A percentile compares a stretch with the other conserved stretches of the same genome.
These are phyloP conservation scores for Gynochthodes officinalis DNA, from an alignment of 257 asterid genomes.

Conservation along the genomic window DNA sequence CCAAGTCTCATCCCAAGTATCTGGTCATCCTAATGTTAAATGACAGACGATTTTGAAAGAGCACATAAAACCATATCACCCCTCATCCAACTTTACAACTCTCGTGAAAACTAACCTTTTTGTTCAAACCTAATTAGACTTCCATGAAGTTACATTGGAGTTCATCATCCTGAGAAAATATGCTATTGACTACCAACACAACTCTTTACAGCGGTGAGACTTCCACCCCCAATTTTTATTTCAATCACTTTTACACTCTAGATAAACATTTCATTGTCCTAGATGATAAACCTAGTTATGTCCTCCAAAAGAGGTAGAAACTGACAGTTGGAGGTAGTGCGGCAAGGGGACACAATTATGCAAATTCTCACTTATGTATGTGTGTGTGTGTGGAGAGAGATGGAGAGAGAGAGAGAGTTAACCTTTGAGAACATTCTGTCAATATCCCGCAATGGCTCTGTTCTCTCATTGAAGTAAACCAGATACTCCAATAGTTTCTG, in stretches of 20 bases:
- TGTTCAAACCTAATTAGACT: background rate
- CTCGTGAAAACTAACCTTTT: background rate
- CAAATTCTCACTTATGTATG: background rate
- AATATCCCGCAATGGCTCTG: constrained; percentile 89
- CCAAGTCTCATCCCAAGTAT: background rate
- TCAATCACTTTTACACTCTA: background rate
- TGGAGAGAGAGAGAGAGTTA: constrained; percentile 2
- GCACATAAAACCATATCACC: background rate
- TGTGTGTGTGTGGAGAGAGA: background rate
- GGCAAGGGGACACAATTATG: background rate
- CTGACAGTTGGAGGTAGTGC: background rate
- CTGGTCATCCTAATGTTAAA: background rate
- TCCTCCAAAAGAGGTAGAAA: background rate
- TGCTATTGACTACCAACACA: background rate
- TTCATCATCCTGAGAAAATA: background rate
- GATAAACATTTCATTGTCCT: background rate
- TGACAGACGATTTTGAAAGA: background rate
- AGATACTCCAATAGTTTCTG: constrained; percentile 83
- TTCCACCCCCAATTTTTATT: background rate
- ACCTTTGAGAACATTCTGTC: constrained; percentile 84
- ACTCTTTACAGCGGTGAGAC: background rate
- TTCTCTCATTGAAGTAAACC: constrained; percentile 65
- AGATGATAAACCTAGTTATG: background rate
- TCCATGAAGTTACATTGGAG: background rate
- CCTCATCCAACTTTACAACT: background rate